Conservation (phyloP, 495 filamentous ascomycete species). For the Trichoderma parareesei region DNA sequence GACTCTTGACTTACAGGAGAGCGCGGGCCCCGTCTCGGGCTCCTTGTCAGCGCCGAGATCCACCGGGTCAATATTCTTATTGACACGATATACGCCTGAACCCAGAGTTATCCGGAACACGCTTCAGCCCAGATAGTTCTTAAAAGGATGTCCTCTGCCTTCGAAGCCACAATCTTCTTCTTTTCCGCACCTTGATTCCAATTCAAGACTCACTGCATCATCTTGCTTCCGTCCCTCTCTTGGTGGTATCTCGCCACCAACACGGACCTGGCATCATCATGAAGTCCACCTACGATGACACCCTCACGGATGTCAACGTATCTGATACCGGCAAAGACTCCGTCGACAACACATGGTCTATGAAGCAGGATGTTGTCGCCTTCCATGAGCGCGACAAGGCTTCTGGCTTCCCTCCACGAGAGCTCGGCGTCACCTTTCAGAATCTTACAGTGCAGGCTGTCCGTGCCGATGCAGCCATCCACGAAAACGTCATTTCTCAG, state of each 20-base stretch:
- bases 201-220: background rate
- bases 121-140: background rate
- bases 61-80: background rate
- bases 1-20: background rate
- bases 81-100: background rate
- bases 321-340: background rate
- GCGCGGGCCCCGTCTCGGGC: background rate
- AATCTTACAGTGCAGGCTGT: slow-evolving; percentile 51
- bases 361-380: slow-evolving; percentile 39
- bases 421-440: slow-evolving; percentile 52
- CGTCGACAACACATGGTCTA: slow-evolving; percentile 23
- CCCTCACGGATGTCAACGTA: slow-evolving; percentile 14
- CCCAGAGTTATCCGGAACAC: background rate
- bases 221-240: background rate
- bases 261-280: background rate
- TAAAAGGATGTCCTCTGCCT: background rate
- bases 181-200: background rate
- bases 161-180: background rate
- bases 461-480: slow-evolving; percentile 30
- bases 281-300: slow-evolving; percentile 15
- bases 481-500: slow-evolving; percentile 43
- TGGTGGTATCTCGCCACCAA: background rate
- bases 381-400: slow-evolving; percentile 36
- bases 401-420: slow-evolving; percentile 41
- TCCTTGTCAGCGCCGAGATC: slow-evolving; percentile 3